Conservation (phyloP, 2,329 filamentous ascomycete species). For the Fusarium sp. region DNA sequence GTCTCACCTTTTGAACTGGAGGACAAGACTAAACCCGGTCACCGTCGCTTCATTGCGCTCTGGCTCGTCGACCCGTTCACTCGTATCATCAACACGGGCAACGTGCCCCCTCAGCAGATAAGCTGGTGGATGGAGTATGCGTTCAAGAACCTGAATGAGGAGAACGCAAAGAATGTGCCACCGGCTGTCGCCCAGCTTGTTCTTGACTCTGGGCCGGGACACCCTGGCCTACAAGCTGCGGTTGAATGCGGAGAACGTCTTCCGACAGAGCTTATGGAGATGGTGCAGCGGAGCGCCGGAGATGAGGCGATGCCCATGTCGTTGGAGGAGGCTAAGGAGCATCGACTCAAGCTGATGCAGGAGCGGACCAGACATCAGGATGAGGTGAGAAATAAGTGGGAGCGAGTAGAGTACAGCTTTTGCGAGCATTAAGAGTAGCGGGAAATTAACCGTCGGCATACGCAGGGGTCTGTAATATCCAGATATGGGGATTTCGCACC, state of each 20-base stretch:
- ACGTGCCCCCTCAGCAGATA: slow-evolving; percentile 53
- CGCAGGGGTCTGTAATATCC: too few species aligned
- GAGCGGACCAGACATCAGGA: slow-evolving; percentile 10
- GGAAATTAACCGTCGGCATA: too few species aligned
- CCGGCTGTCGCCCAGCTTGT: slow-evolving; percentile 18
- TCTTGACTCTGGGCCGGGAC: not conserved
- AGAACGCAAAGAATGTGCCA: not conserved
- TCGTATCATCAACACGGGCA: slow-evolving; percentile 54
- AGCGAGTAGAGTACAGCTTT: slow-evolving; percentile 11
- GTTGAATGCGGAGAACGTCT: not conserved
- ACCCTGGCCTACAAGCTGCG: slow-evolving; percentile 12
- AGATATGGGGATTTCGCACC: too few species aligned
- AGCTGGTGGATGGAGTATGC: slow-evolving; percentile 49
- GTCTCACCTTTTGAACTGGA: slow-evolving; percentile 59
- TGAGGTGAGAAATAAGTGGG: not conserved
- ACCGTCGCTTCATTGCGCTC: slow-evolving; percentile 67
- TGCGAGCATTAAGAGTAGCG: slow-evolving; percentile 43
- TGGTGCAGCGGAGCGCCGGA: slow-evolving; percentile 13
- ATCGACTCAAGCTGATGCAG: slow-evolving; percentile 36
- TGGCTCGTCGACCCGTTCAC: slow-evolving; percentile 68
- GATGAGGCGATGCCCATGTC: slow-evolving; percentile 25
- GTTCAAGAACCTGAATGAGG: not conserved
- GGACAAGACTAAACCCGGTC: slow-evolving; percentile 64
- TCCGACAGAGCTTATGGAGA: slow-evolving; percentile 28
- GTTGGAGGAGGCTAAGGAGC: slow-evolving; percentile 30